Evolutionary conservation across 2,329 filamentous ascomycete genomes (phyloP).

Genomic region (Ascochyta fabae): DNA sequence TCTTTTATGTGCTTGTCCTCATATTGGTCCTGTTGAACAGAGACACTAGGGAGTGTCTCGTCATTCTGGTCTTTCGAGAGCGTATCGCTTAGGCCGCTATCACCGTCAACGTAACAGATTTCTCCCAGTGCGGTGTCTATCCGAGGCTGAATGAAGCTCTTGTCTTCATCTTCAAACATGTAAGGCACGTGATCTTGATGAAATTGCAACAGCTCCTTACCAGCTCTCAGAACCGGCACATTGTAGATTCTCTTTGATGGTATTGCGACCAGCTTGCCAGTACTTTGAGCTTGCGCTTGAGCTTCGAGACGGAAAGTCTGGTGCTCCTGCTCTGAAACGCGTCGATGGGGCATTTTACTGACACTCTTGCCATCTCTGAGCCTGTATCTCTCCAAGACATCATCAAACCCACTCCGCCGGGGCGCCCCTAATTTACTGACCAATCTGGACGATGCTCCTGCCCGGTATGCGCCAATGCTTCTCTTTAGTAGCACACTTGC

Average conservation of each 20-base stretch:
- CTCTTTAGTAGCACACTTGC: background rate
- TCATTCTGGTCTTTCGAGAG: background rate
- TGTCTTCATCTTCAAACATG: background rate
- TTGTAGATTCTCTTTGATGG: background rate
- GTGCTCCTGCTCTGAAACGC: constrained; percentile 6
- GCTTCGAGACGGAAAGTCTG: background rate
- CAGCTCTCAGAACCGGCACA: background rate
- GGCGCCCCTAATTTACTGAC: background rate
- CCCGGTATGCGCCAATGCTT: background rate
- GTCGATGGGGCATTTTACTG: background rate
- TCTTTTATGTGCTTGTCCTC: background rate
- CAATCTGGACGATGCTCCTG: background rate
- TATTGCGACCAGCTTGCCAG: background rate
- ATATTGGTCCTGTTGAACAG: background rate
- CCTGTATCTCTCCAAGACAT: background rate
- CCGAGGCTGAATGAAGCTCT: background rate
- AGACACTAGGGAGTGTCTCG: background rate
- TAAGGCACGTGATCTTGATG: background rate
- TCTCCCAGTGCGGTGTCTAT: too few species aligned
- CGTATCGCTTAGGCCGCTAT: background rate
- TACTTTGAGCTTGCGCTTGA: background rate
- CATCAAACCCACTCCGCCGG: background rate
- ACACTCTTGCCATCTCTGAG: background rate
- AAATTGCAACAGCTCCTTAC: background rate
- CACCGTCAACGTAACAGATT: background rate